Evolutionary conservation across 345 rosid genomes (phyloP), one percentile per base, ranked within the genome.

Genomic region (Balakata baccata): DNA sequence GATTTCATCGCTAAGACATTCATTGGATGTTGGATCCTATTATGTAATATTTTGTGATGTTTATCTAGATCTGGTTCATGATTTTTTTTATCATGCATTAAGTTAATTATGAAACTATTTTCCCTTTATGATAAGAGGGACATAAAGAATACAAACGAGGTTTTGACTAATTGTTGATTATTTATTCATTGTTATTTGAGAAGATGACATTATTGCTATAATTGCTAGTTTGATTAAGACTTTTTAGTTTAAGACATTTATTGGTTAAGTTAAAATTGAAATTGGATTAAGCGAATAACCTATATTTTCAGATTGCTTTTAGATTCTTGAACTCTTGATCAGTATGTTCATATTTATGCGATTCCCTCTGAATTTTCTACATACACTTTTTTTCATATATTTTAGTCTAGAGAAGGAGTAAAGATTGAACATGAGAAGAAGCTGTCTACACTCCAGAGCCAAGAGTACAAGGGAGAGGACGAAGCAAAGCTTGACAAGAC

Each of bases 391-490:
- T 58, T 58, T 29, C 34, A 29, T 29, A 29, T 1, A 29, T 29
- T 17, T 78, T 75, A 92, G 99, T 89, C 80, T 52, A 89, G 98
- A 84, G 99, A 95, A 87, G 94, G 92, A 62, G 90, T 80, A 23
- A 95, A 89, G 86, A 95, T 95, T 82, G 98, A 86, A 82, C 96
- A 91, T 67, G 89, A 88, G 69, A 95, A 83, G 80, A 95, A 95
- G 89, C 84, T 95, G 51, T 77, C 96, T 4, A 82, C 85, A 6
- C 83, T 95, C 74, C 99, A 95, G 83, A 91, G 92, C 74, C 98
- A 91, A 76, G 99, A 95, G 82, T 87, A 88, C 84, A 95, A 91
- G 78, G 99, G 98, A 22, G 95, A 87, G 22, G 92, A 87, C 79
- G 97, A 88, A 72, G 62, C 82, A 16, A 95, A 95, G 87, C 71